Conservation (phyloP, 2,329 filamentous ascomycete genomes). For the Cladosporium sp. region DNA sequence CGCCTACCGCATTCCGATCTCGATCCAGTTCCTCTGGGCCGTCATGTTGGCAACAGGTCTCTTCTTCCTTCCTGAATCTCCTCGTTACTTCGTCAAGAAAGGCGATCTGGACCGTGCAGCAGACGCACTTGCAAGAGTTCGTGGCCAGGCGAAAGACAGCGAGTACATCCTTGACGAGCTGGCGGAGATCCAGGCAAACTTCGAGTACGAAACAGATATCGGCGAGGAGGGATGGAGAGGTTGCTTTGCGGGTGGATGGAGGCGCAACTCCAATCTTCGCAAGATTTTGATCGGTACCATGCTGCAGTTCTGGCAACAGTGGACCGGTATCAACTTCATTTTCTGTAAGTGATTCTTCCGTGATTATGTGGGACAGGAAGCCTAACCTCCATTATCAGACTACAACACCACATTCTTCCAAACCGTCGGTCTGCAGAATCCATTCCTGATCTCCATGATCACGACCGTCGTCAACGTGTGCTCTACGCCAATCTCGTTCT, state of each 20-base stretch:
- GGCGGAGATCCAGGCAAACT: conserved; percentile 82
- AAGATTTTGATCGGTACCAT: conserved; percentile 44
- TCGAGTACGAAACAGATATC: conserved; percentile 72
- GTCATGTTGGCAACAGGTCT: conserved; percentile 69
- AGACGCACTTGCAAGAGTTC: conserved; percentile 61
- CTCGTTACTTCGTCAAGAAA: conserved; percentile 79
- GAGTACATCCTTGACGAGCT: conserved; percentile 74
- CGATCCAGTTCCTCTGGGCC: conserved; percentile 76
- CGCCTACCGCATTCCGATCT: conserved; percentile 77
- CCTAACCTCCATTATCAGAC: conserved; percentile 6
- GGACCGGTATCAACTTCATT: conserved; percentile 92
- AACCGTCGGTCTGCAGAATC: conserved; percentile 67
- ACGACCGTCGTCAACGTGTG: conserved; percentile 85
- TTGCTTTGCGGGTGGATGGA: conserved; percentile 55
- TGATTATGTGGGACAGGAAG: neutral
- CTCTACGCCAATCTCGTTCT: conserved; percentile 86
- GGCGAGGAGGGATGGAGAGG: conserved; percentile 51
- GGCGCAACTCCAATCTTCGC: conserved; percentile 49
- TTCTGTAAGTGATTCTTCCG: conserved; percentile 40
- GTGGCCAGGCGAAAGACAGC: conserved; percentile 69
- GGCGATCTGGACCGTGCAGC: conserved; percentile 65
- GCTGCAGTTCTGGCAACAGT: conserved; percentile 49
- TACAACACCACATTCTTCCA: conserved; percentile 78
- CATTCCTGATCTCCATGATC: conserved; percentile 79
- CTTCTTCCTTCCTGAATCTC: conserved; percentile 74